Evolutionary conservation across 306 rosid genomes (phyloP), one percentile per base, ranked within the genome.

Genomic region (Cercis canadensis): DNA sequence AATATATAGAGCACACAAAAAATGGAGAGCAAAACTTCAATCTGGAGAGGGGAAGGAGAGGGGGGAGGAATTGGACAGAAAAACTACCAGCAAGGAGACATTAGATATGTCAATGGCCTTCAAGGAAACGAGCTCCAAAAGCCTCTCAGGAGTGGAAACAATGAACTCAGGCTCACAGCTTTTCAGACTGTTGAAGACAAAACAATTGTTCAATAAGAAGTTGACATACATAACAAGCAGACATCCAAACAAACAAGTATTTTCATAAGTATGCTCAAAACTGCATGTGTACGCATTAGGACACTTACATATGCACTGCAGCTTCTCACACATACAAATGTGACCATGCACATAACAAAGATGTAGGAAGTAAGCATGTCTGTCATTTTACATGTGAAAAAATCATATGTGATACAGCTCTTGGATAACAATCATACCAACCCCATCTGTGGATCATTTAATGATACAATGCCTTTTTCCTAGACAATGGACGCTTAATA

Each of bases 151-250:
- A 62, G 99, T 91, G 72, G 97, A 65, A 72, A 94, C 88, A 64
- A 94, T 90, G 72, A 94, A 84, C 84, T 94, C 98, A 60, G 98
- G 98, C 77, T 94, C 98, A 36, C 97, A 90, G 82, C 84, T 86
- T 79, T 77, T 86, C 72, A 90, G 76, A 57, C 99, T 94, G 83
- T 78, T 65, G 36, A 58, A 74, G 61, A 72, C 36, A 66, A 80
- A 57, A 52, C 33, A 78, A 53, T 64, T n/a, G 55, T 63, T 39
- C 52, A 63, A 73, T 77, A 52, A 77, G 61, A 52, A 77, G 61
- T 31, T 46, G 47, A 72, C 14, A 52, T 34, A 7, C 47, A 41
- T 55, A 41, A 61, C 45, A 41, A 62, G 44, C 51, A 66, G 40
- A 37, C 47, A 33, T 29, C 43, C 56, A 65, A 45, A 61, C 18